Conservation (phyloP, 306 rosid species). For the Acacia melanoxylon region DNA sequence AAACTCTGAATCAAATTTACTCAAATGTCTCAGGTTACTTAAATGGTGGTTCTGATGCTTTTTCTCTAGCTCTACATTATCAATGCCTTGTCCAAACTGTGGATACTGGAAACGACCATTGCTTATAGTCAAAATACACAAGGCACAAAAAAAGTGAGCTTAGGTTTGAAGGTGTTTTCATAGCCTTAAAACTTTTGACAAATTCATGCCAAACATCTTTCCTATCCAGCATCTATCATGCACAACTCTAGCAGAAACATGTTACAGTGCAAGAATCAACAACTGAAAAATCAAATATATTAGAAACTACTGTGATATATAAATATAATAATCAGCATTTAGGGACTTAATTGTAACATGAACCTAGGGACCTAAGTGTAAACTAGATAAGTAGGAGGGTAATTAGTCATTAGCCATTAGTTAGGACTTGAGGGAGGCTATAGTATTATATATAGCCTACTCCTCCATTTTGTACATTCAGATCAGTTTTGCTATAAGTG, state of each 20-base stretch:
- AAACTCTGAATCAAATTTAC: not conserved
- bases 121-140: not conserved
- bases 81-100: not conserved
- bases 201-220: slow-evolving; percentile 6
- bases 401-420: too few species aligned
- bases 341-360: too few species aligned
- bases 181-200: not conserved
- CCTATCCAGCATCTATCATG: not conserved
- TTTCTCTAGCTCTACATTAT: not conserved
- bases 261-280: slow-evolving; percentile 10
- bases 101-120: not conserved
- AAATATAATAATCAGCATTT: too few species aligned
- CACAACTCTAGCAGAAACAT: not conserved
- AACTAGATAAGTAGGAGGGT: too few species aligned
- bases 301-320: too few species aligned
- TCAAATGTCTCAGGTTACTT: not conserved
- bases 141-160: not conserved
- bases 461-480: too few species aligned
- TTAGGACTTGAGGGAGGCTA: too few species aligned
- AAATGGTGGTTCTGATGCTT: not conserved
- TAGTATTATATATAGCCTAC: too few species aligned
- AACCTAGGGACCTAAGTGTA: too few species aligned
- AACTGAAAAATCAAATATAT: not conserved
- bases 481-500: too few species aligned
- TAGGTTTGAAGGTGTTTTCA: not conserved